These are phyloP conservation scores for Olyra latifolia DNA, from an alignment of 176 grass and related monocot species.

Conservation along the genomic window DNA sequence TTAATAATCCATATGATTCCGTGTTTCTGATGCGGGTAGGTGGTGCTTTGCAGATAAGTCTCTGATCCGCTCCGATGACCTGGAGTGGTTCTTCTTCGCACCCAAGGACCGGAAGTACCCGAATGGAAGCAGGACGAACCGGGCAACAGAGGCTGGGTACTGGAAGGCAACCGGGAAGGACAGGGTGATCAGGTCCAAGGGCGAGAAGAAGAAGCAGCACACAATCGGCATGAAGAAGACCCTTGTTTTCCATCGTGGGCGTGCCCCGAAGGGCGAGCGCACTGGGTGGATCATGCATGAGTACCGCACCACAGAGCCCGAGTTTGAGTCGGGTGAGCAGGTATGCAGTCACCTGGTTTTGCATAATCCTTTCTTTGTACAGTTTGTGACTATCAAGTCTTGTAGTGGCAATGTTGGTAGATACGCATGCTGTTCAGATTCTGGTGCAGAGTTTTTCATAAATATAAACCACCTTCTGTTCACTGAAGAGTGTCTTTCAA, in stretches of 20 bases:
- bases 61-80: slow-evolving; percentile 73
- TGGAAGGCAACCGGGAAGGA: slow-evolving; percentile 97
- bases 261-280: slow-evolving; percentile 72
- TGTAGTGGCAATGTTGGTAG: not conserved
- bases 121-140: slow-evolving; percentile 77
- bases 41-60: slow-evolving; percentile 65
- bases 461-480: not conserved
- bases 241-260: slow-evolving; percentile 80
- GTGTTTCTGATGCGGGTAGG: slow-evolving; percentile 1
- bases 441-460: not conserved
- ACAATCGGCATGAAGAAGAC: slow-evolving; percentile 96
- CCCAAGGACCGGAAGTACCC: slow-evolving; percentile 95
- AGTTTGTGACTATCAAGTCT: not conserved
- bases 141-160: slow-evolving; percentile 78
- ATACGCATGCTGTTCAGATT: not conserved
- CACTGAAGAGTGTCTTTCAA: not conserved
- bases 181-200: slow-evolving; percentile 79
- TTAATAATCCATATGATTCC: slow-evolving; percentile 12
- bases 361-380: not conserved
- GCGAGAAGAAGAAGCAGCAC: slow-evolving; percentile 47
- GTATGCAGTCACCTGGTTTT: slow-evolving; percentile 23
- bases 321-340: slow-evolving; percentile 81
- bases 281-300: slow-evolving; percentile 96
- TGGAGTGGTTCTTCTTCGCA: slow-evolving; percentile 95
- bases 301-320: slow-evolving; percentile 78